Evolutionary conservation across 768 basidiomycete species (phyloP).

Genomic region (Harrya chromipes): DNA sequence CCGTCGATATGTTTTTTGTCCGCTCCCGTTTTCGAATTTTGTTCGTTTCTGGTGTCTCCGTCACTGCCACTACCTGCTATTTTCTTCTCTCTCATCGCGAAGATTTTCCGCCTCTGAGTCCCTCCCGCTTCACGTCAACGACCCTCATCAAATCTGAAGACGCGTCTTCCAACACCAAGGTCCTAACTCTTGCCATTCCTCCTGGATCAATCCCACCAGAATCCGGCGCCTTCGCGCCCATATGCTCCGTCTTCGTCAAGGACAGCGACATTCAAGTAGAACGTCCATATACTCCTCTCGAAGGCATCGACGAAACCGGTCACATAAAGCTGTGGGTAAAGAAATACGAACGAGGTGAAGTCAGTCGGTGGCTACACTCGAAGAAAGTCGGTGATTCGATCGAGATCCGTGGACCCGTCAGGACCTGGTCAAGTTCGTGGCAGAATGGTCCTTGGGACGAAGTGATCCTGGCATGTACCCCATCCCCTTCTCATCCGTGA

Average conservation of each 20-base stretch:
- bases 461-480: conserved; percentile 59
- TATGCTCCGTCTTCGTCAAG: conserved; percentile 81
- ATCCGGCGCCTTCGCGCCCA: conserved; percentile 35
- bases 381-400: conserved; percentile 62
- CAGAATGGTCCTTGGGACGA: conserved; percentile 70
- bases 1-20: conserved; percentile 13
- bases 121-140: conserved; percentile 53
- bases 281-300: conserved; percentile 78
- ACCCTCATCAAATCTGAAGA: conserved; percentile 52
- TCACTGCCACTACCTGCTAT: conserved; percentile 47
- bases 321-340: conserved; percentile 80
- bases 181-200: conserved; percentile 61
- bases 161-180: conserved; percentile 56
- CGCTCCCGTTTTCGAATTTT: conserved; percentile 8
- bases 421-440: conserved; percentile 52
- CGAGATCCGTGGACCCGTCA: conserved; percentile 74
- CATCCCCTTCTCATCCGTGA: neutral
- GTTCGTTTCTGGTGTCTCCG: conserved; percentile 38
- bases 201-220: conserved; percentile 34
- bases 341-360: conserved; percentile 73
- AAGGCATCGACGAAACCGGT: conserved; percentile 64
- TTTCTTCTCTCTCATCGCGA: conserved; percentile 48
- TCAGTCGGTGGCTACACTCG: conserved; percentile 78
- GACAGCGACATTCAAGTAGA: conserved; percentile 90
- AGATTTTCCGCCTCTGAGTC: conserved; percentile 45